Base-by-base conservation (phyloP, 2,329 filamentous ascomycete genomes). In the Chaetothyriales sp. region DNA sequence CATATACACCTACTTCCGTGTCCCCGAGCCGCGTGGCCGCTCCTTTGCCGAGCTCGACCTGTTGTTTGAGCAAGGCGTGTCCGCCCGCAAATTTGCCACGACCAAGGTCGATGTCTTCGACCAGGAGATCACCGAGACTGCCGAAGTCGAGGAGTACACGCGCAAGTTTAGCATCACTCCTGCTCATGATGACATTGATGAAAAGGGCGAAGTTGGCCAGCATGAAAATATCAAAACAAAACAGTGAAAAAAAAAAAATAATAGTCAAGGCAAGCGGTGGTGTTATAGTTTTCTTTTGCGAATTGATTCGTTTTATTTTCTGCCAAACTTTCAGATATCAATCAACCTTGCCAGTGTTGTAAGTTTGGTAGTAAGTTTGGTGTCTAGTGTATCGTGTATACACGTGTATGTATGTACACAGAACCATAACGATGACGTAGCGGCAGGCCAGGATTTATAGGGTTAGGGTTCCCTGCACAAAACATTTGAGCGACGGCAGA, bases 21-120 rank as follows among this genome's bases (percentile, higher is more conserved):
- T 90, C 0, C 88, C 88, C 0, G 87, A 95, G 64, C 86, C 88
- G 0, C 72, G 71, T 2, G 88, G 85, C 8, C 79, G 87, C 43
- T 84, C 84, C 0, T 95, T 90, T 62, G 88, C 86, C 5, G 88
- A 95, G 67, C 70, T 95, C 51, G 87, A 95, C 64, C 61, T 93
- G 47, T 72, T 95, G 47, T 95, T 95, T 61, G 85, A 94, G 69
- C 75, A 78, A 54, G 71, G 76, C 1, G 70, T 90, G 19, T 75
- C 76, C 57, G 84, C 86, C 5, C 73, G 86, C 60, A 83, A 87
- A 61, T 93, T 92, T 64, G 76, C 79, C 1, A 66, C 56, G 25
- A 77, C 76, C 0, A 56, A 71, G 36, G 72, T 79, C 1, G 73
- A 80, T 63, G 76, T 78, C 4, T 80, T 79, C 53, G 69, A 65